Percentiles rank a stretch among this genome's conserved stretches.
Conservation (phyloP, 805 yeast species). For the Helenozyma baotianmanensis region DNA sequence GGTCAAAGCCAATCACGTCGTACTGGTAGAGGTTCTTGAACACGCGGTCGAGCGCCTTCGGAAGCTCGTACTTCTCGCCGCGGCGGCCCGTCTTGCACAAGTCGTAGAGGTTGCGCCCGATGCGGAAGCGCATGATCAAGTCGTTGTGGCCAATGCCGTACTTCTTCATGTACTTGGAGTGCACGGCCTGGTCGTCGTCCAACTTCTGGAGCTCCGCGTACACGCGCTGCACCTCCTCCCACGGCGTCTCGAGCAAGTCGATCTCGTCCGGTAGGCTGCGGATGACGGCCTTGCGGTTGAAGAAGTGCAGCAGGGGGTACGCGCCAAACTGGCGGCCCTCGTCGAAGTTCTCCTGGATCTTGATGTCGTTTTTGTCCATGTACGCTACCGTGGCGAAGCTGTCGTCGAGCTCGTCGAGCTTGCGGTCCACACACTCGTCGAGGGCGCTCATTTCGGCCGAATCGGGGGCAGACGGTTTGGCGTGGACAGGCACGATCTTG, state of each 20-base stretch:
- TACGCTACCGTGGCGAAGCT: slow-evolving; percentile 27
- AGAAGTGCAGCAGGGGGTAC: slow-evolving; percentile 30
- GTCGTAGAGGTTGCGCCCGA: slow-evolving; percentile 32
- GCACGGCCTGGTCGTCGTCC: slow-evolving; percentile 36
- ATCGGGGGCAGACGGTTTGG: slow-evolving; percentile 1
- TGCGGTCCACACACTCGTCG: slow-evolving; percentile 7
- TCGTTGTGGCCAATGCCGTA: slow-evolving; percentile 30
- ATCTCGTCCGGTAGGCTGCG: slow-evolving; percentile 33
- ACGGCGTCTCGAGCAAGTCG: slow-evolving; percentile 28
- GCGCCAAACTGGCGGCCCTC: slow-evolving; percentile 32
- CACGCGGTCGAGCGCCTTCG: slow-evolving; percentile 27
- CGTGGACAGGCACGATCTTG: slow-evolving; percentile 1
- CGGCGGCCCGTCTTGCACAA: slow-evolving; percentile 36
- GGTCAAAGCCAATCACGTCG: slow-evolving; percentile 40
- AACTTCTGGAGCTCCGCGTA: slow-evolving; percentile 28
- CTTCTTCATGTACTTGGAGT: slow-evolving; percentile 31
- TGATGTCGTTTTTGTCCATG: slow-evolving; percentile 36
- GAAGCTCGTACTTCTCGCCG: slow-evolving; percentile 24
- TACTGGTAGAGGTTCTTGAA: slow-evolving; percentile 28
- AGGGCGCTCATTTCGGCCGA: slow-evolving; percentile 2
- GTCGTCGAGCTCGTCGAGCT: slow-evolving; percentile 15
- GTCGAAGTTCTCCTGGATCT: slow-evolving; percentile 32
- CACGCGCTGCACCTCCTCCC: slow-evolving; percentile 25
- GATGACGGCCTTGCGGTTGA: slow-evolving; percentile 28
- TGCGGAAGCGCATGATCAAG: slow-evolving; percentile 24